Evolutionary conservation across 352 stramenopile species (phyloP).

Genomic region (Phytopythium montanum): DNA sequence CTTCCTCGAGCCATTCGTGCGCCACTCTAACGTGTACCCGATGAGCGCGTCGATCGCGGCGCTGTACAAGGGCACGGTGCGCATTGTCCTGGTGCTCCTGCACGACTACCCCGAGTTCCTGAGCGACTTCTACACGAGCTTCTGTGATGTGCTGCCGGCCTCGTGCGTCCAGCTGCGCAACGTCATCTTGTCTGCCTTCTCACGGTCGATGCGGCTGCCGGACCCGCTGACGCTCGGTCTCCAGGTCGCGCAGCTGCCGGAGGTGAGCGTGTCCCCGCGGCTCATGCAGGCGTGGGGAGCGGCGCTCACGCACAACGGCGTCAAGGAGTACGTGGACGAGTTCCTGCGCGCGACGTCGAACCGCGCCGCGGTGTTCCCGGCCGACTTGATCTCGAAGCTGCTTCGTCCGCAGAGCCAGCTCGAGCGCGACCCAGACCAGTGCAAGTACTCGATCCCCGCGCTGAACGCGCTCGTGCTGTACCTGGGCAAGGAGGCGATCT

Average conservation of each 20-base stretch:
- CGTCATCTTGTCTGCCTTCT: conserved; percentile 97
- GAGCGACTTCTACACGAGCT: conserved; percentile 97
- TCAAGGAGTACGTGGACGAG: conserved; percentile 95
- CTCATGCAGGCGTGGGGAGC: conserved; percentile 94
- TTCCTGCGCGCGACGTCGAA: conserved; percentile 91
- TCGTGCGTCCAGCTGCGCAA: conserved; percentile 98
- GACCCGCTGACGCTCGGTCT: conserved; percentile 98
- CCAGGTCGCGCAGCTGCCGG: conserved; percentile 96
- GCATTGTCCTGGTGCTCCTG: conserved; percentile 96
- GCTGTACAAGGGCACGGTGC: conserved; percentile 98
- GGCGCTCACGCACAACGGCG: conserved; percentile 87
- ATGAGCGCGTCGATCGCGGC: conserved; percentile 91
- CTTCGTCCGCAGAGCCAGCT: conserved; percentile 53
- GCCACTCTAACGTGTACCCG: conserved; percentile 75
- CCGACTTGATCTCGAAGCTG: conserved; percentile 75
- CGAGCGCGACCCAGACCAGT: conserved; percentile 61
- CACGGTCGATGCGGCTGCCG: conserved; percentile 95
- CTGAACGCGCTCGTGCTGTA: conserved; percentile 91
- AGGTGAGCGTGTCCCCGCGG: conserved; percentile 93
- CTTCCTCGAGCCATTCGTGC: conserved; percentile 97
- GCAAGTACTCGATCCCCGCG: conserved; percentile 91
- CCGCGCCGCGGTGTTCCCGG: conserved; percentile 85
- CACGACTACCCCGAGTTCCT: conserved; percentile 99
- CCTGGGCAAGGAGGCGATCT: conserved; percentile 81
- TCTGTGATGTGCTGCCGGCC: conserved; percentile 97